Evolutionary conservation across 176 grass and related monocot genomes (phyloP), one percentile per base, ranked within the genome.

Genomic region (Urochloa ruziziensis): DNA sequence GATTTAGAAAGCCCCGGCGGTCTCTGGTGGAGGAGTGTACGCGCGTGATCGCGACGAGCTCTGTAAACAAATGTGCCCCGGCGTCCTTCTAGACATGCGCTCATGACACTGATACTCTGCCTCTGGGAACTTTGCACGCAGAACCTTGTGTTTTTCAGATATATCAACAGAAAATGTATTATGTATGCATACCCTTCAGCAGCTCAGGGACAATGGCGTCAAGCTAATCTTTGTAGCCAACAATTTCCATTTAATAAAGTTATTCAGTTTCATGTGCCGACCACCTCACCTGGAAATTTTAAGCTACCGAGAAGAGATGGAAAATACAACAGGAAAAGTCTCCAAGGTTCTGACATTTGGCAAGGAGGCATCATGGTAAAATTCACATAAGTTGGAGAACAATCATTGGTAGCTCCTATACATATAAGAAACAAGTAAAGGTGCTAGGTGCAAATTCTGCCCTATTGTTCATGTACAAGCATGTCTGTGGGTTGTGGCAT

Each of bases 1-100:
- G 78, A 90, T 90, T 90, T 90, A 90, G 62, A 90, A 90, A 86
- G 46, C 83, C 56, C 64, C 78, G 56, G 53, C 13, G 83, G 57
- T 77, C 83, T 77, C 83, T 77, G 78, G 83, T 77, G 83, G 51
- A 46, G 27, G 25, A 86, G 66, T 72, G 47, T 65, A 70, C 32
- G 61, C 48, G 73, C 37, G 62, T 70, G 48, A 69, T 46, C 73
- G 25, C 10, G 28, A 56, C 9, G 47, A 84, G 67, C 57, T 73
- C 75, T 57, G 21, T 85, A 81, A 90, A 90, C 82, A 86, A 86
- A 77, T 72, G 83, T 36, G 59, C 44, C 2, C 1, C 44, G 62
- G 13, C 73, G 59, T 65, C 58, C 79, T 86, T 86, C 88, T 86
- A 86, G 88, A 86, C 83, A 76, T 83, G 67, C 30, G 57, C 71